Evolutionary conservation across 1,284 basidiomycete genomes (phyloP).

Genomic region (Tilletiopsis washingtonensis): DNA sequence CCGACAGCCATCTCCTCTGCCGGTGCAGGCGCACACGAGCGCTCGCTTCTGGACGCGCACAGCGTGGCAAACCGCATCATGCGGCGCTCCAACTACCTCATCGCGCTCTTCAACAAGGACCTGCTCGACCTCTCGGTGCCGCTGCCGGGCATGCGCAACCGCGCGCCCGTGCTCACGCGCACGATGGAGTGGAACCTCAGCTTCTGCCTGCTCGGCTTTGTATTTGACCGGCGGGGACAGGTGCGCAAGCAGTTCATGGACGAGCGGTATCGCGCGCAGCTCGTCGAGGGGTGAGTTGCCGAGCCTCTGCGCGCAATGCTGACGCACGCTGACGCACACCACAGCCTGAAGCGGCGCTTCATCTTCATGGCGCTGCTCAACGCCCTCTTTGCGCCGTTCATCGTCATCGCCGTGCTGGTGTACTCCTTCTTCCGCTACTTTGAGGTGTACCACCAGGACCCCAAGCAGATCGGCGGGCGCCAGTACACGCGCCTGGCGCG

Average conservation of each 20-base stretch:
- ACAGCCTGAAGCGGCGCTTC: conserved; percentile 71
- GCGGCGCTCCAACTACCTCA: conserved; percentile 95
- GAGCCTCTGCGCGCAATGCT: background rate
- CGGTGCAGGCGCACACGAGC: conserved; percentile 48
- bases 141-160: conserved; percentile 53
- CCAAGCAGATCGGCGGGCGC: conserved; percentile 81
- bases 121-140: conserved; percentile 77
- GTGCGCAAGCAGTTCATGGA: conserved; percentile 85
- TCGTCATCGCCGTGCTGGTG: conserved; percentile 89
- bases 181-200: conserved; percentile 93
- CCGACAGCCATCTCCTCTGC: conserved; percentile 34
- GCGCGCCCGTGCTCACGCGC: conserved; percentile 65
- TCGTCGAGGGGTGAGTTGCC: conserved; percentile 70
- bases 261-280: conserved; percentile 64
- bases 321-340: background rate
- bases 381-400: conserved; percentile 89
- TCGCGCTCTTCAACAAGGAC: conserved; percentile 95
- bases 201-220: conserved; percentile 86
- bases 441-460: conserved; percentile 90
- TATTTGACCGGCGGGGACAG: conserved; percentile 78
- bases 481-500: conserved; percentile 88
- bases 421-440: conserved; percentile 99
- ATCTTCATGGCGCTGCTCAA: conserved; percentile 94
- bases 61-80: conserved; percentile 93
- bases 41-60: conserved; percentile 64